Percentiles rank a stretch among this genome's conserved stretches.
Evolutionary conservation across 2,329 filamentous ascomycete genomes (phyloP).

Genomic region (Torrubiellomyces zombiae): DNA sequence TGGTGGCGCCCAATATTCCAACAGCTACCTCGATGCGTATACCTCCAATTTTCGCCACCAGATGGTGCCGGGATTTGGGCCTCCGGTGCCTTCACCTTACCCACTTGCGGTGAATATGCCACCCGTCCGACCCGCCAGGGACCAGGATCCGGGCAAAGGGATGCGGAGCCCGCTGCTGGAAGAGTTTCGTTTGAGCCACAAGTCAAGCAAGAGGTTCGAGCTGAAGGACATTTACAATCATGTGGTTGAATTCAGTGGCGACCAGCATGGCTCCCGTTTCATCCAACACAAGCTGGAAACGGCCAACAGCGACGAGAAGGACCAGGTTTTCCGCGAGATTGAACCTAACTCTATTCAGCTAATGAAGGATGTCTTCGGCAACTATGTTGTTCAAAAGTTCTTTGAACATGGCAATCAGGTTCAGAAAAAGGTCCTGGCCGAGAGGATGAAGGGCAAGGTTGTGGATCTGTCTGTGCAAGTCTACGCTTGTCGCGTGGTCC

Average conservation of each 20-base stretch:
- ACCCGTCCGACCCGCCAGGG: constrained; percentile 24
- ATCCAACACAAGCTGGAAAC: constrained; percentile 86
- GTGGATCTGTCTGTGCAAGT: constrained; percentile 66
- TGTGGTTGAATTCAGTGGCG: constrained; percentile 86
- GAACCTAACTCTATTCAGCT: constrained; percentile 68
- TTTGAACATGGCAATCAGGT: constrained; percentile 90
- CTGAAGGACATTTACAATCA: constrained; percentile 78
- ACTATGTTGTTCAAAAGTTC: constrained; percentile 96
- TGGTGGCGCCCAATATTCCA: constrained; percentile 17
- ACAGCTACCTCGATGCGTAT: constrained; percentile 21
- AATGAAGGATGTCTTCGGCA: constrained; percentile 94
- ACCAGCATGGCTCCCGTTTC: constrained; percentile 89
- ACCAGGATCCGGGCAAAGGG: constrained; percentile 41
- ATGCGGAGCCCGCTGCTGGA: constrained; percentile 58
- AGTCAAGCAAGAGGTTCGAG: constrained; percentile 58
- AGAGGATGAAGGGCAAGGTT: constrained; percentile 77
- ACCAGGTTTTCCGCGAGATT: constrained; percentile 77
- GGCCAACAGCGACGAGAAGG: constrained; percentile 92
- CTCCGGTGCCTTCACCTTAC: constrained; percentile 16
- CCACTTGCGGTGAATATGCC: constrained; percentile 12
- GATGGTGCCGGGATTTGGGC: constrained; percentile 15
- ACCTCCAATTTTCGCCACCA: constrained; percentile 18
- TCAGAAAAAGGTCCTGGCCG: constrained; percentile 76
- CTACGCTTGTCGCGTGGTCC: constrained; percentile 90
- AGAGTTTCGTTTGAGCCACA: constrained; percentile 62